phyloP scores from a whole-genome alignment of 1,139 yeast species.

The Geotrichum reessii region DNA sequence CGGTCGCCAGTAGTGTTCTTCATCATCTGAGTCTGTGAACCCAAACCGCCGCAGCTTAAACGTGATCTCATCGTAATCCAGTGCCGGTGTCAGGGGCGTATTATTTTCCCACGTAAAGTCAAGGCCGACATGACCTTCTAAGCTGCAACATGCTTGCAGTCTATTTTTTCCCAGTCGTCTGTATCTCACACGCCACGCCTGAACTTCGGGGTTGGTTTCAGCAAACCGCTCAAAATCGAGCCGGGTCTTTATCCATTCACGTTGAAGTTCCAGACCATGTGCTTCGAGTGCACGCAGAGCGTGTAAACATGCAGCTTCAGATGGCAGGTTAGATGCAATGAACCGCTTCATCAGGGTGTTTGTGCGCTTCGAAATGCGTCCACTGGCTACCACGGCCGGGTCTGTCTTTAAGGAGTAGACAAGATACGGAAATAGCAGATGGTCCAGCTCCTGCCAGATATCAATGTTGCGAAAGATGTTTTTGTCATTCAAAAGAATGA shows the following conservation, averaged over 20 bases:
- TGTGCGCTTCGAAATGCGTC: background rate
- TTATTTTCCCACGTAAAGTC: constrained; percentile 27
- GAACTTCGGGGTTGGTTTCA: background rate
- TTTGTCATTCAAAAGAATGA: background rate
- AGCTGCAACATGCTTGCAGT: constrained; percentile 9
- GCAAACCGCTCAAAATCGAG: background rate
- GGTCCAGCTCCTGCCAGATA: constrained; percentile 9
- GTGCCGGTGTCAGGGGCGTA: background rate
- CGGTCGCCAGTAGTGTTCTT: constrained; percentile 29
- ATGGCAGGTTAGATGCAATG: constrained; percentile 11
- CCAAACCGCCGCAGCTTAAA: constrained; percentile 26
- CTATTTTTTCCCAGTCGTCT: constrained; percentile 8
- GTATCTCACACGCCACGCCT: constrained; percentile 7
- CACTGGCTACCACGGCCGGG: background rate
- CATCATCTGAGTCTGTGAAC: constrained; percentile 28
- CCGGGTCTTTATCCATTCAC: background rate
- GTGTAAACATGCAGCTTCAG: constrained; percentile 15
- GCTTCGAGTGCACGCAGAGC: constrained; percentile 3
- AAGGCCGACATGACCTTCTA: constrained; percentile 13
- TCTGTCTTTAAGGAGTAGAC: constrained; percentile 9
- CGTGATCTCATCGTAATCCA: background rate
- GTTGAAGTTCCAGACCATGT: background rate
- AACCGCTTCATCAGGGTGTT: constrained; percentile 3
- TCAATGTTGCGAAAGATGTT: background rate
- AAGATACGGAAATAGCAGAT: constrained; percentile 16